These are phyloP conservation scores for Decorospora gaudefroyi DNA, from an alignment of 2,329 filamentous ascomycete species.

Conservation along the genomic window DNA sequence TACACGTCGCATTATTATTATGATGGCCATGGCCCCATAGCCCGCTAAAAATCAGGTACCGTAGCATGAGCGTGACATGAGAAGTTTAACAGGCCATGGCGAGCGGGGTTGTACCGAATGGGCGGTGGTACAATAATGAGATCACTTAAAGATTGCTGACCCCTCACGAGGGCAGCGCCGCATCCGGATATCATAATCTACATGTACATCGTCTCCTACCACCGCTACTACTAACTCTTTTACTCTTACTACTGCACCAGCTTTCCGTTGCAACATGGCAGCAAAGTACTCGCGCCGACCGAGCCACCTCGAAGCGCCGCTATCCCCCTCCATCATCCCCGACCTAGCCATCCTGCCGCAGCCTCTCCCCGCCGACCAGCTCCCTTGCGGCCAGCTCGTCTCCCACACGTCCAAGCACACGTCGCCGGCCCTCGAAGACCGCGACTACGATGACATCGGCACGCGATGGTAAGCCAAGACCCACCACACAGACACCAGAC, in stretches of 20 bases:
- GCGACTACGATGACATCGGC: slow-evolving; percentile 45
- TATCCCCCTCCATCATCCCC: slow-evolving; percentile 41
- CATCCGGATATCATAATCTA: slow-evolving; percentile 16
- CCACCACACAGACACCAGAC: background rate
- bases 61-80: slow-evolving; percentile 42
- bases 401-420: slow-evolving; percentile 37
- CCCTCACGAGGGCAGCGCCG: slow-evolving; percentile 40
- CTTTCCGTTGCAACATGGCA: slow-evolving; percentile 26
- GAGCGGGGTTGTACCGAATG: slow-evolving; percentile 31
- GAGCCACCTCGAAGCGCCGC: slow-evolving; percentile 33
- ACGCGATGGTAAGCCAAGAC: slow-evolving; percentile 32
- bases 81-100: slow-evolving; percentile 23
- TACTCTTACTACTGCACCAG: background rate
- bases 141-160: slow-evolving; percentile 44
- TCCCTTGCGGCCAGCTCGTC: slow-evolving; percentile 43
- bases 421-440: slow-evolving; percentile 36
- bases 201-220: too few relatives aligned
- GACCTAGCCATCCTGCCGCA: slow-evolving; percentile 39
- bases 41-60: slow-evolving; percentile 17
- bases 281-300: slow-evolving; percentile 37
- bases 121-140: slow-evolving; percentile 36
- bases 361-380: slow-evolving; percentile 32
- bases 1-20: slow-evolving; percentile 20
- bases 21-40: slow-evolving; percentile 11
- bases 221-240: background rate